Evolutionary conservation across 805 yeast genomes (phyloP), one percentile per base, ranked within the genome.

Genomic region (Lachancea kluyveri): DNA sequence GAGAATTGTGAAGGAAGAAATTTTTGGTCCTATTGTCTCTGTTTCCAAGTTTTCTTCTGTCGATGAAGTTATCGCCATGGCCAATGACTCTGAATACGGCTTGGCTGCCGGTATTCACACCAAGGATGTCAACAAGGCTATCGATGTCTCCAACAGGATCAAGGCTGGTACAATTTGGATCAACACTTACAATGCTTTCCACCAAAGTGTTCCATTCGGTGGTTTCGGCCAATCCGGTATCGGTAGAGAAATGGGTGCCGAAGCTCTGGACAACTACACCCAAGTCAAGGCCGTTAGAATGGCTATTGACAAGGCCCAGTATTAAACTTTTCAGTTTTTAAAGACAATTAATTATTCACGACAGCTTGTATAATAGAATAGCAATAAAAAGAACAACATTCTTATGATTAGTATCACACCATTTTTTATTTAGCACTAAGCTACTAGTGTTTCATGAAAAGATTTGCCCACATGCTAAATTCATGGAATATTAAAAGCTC

Each of bases 201-300:
- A 86, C 60, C 77, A 70, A 46, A 72, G 77, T 60, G 78, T 86
- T 55, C 96, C 96, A 51, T 87, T 87, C 56, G 95, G 96, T 47
- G 96, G 96, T 30, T 82, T 67, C 67, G 83, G 84, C 59, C 72
- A 75, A 67, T 78, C 90, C 40, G 96, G 96, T 59, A 64, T 79
- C 37, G 96, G 96, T 52, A 74, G 94, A 56, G 96, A 87, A 69
- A 75, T 87, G 70, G 95, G 95, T 50, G 75, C 74, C 37, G 88
- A 84, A 48, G 94, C 94, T 31, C 62, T 87, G 46, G 81, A 79
- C 41, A 79, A 78, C 57, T 87, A 85, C 70, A 74, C 84, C 43
- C 90, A 83, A 59, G 70, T 68, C 42, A 87, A 87, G 68, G 79
- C 95, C 41, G 94, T 87, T 37, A 69, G 77, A 66, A 59, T 85